Percentiles rank a stretch among this genome's conserved stretches.
Conservation (phyloP, 2,329 filamentous ascomycete genomes). For the Trichophaea hybrida region DNA sequence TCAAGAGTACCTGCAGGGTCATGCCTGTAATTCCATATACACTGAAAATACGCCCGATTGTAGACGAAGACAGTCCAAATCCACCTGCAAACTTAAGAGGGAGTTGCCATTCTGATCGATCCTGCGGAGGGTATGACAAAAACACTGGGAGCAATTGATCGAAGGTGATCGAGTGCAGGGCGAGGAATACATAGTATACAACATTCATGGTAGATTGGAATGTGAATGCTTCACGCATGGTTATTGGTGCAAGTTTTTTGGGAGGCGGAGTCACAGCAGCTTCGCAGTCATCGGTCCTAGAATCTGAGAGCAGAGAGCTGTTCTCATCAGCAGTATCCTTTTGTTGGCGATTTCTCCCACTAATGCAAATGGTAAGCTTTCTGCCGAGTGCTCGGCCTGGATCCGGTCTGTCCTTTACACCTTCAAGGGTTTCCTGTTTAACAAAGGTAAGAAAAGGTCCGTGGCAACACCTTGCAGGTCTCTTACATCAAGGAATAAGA, state of each 20-base stretch:
- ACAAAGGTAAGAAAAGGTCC: background rate
- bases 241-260: conserved; percentile 27
- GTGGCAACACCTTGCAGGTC: background rate
- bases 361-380: conserved; percentile 40
- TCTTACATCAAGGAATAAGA: conserved; percentile 58
- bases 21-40: conserved; percentile 67
- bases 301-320: conserved; percentile 41
- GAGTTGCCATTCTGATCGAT: conserved; percentile 41
- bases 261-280: conserved; percentile 20
- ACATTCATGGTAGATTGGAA: conserved; percentile 62
- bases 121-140: conserved; percentile 55
- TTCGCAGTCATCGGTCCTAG: conserved; percentile 26
- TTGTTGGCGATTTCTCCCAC: background rate
- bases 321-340: conserved; percentile 42
- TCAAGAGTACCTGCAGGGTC: conserved; percentile 44
- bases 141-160: conserved; percentile 85
- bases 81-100: conserved; percentile 75
- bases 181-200: conserved; percentile 62
- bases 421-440: conserved; percentile 57
- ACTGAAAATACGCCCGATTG: conserved; percentile 76
- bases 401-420: conserved; percentile 53
- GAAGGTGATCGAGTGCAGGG: conserved; percentile 67
- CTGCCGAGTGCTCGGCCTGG: conserved; percentile 62
- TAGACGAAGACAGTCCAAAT: conserved; percentile 56
- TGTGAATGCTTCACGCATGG: conserved; percentile 53